Evolutionary conservation across 2,329 filamentous ascomycete species (phyloP).

Genomic region (Calonectria naviculata): DNA sequence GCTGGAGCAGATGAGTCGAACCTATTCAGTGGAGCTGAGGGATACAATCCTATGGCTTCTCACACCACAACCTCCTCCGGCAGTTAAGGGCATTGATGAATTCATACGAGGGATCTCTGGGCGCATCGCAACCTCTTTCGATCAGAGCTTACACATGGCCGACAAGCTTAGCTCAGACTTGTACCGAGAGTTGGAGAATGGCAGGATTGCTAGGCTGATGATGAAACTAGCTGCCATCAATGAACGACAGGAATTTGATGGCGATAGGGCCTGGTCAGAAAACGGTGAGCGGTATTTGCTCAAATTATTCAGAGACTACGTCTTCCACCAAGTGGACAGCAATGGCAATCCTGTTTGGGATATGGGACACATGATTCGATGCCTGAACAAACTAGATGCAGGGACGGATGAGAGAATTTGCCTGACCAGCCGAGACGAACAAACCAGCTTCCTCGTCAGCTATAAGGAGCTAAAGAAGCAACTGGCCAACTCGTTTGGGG

Average conservation of each 20-base stretch:
- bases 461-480: slow-evolving; percentile 88
- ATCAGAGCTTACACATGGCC: slow-evolving; percentile 81
- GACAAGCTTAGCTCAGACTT: slow-evolving; percentile 81
- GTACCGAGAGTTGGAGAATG: slow-evolving; percentile 88
- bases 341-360: slow-evolving; percentile 87
- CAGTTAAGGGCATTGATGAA: slow-evolving; percentile 79
- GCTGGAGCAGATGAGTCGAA: slow-evolving; percentile 80
- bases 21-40: slow-evolving; percentile 82
- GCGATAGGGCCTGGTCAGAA: slow-evolving; percentile 86
- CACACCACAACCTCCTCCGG: slow-evolving; percentile 66
- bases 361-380: slow-evolving; percentile 86
- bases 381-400: slow-evolving; percentile 92
- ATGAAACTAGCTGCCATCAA: slow-evolving; percentile 88
- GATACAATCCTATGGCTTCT: slow-evolving; percentile 87
- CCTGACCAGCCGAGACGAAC: slow-evolving; percentile 89
- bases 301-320: slow-evolving; percentile 95
- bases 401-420: slow-evolving; percentile 88
- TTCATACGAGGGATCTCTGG: slow-evolving; percentile 83
- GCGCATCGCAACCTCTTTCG: slow-evolving; percentile 80
- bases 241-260: slow-evolving; percentile 87
- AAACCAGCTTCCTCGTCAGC: slow-evolving; percentile 87
- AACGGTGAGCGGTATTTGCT: slow-evolving; percentile 92
- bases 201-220: slow-evolving; percentile 81
- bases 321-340: slow-evolving; percentile 94
- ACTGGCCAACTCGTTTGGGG: slow-evolving; percentile 66